Percentiles rank a stretch among this genome's conserved stretches.
These are phyloP conservation scores for Rosa persica DNA, from an alignment of 306 rosid species.

Conservation along the genomic window DNA sequence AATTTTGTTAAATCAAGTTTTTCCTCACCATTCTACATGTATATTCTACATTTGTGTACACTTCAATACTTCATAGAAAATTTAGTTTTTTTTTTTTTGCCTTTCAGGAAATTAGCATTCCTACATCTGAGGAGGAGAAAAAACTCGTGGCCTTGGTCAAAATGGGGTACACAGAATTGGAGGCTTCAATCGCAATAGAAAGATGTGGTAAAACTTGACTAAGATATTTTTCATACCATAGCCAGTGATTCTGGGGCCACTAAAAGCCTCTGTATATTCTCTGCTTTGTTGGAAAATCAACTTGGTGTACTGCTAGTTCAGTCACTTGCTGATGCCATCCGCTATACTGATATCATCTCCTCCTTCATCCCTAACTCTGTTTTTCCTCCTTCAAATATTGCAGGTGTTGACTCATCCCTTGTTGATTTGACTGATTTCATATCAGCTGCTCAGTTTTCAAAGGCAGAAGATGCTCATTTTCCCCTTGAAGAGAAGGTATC, in stretches of 20 bases:
- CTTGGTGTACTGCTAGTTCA: neutral
- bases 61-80: neutral
- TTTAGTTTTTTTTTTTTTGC: conserved; percentile 19
- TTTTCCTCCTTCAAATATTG: conserved; percentile 27
- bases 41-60: neutral
- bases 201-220: conserved; percentile 66
- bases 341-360: neutral
- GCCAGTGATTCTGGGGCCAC: neutral
- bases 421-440: conserved; percentile 76
- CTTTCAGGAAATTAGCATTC: conserved; percentile 53
- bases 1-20: neutral
- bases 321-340: neutral
- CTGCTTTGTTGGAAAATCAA: neutral
- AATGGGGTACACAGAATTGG: conserved; percentile 69
- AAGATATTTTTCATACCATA: neutral
- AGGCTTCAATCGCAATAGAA: conserved; percentile 70
- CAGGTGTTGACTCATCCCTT: conserved; percentile 63
- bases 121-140: conserved; percentile 38
- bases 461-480: conserved; percentile 56
- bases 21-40: neutral
- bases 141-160: conserved; percentile 44
- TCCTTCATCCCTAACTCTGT: conserved; percentile 19
- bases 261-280: neutral
- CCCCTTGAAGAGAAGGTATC: conserved; percentile 69
- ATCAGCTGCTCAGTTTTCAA: conserved; percentile 71